Base-by-base conservation (phyloP, 176 grass and related monocot genomes). In the Thinopyrum elongatum region DNA sequence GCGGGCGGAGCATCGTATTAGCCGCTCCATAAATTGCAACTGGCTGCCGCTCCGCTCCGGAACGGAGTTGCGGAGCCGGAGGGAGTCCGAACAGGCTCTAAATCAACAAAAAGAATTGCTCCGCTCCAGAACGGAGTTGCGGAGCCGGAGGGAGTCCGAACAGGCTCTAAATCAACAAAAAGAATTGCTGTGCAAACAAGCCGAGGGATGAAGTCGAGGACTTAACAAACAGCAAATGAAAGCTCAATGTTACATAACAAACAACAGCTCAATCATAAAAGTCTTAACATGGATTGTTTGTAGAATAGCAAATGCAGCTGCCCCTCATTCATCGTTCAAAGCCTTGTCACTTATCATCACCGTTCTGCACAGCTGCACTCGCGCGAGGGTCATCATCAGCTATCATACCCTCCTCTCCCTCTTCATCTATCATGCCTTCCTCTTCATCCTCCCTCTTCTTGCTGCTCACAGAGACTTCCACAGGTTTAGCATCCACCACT, bases 371-470 rank as follows among this genome's bases (percentile, higher is more conserved):
- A 49, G 69, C 49, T 77, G 80, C 76, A 75, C 38, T 84, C 59
- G 78, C 66, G 34, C 84, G 62, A 11, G 29, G 76, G 47, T 84
- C 84, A 70, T 85, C 82, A 35, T 76, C 47, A 58, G 77, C 80
- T 83, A 89, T 76, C 47, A 85, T 79, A 53, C 88, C 89, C 62
- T 92, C 92, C 58, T 87, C 84, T 61, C 88, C 89, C 66, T 92
- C 92, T 66, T 97, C 92, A 16, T 94, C 88, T 65, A 92, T 91
- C 79, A 94, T 80, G 19, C 86, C 93, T 89, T 94, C 92, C 86
- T 94, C 92, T 49, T 92, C 90, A 67, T 93, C 93, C n/a, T 83
- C 90, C 39, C 88, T 62, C 7, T 66, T 51, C 86, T 53, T 93
- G 19, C 69, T 33, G 1, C 16, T 86, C 23, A 21, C 38, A 63